Percentiles rank a stretch among this genome's conserved stretches.
phyloP scores from a whole-genome alignment of 805 yeast genomes.

The Wickerhamiella cacticola region DNA sequence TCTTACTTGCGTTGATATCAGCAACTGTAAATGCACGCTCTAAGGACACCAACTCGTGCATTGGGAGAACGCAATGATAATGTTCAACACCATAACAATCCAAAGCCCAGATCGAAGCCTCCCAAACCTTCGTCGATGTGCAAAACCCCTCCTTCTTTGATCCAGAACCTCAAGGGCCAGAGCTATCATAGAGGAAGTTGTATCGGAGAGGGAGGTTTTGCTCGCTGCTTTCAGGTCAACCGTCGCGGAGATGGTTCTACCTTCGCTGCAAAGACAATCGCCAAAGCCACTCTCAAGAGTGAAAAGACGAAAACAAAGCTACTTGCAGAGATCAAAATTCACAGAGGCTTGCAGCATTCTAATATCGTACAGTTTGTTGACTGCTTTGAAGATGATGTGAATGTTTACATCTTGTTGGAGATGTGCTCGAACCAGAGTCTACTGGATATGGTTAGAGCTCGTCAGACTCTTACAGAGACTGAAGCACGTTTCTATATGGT shows the following conservation, averaged over 20 bases:
- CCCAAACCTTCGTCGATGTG: conserved; percentile 72
- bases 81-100: conserved; percentile 5
- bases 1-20: background rate
- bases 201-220: conserved; percentile 97
- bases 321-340: conserved; percentile 88
- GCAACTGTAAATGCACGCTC: conserved; percentile 8
- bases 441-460: conserved; percentile 78
- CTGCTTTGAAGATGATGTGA: conserved; percentile 92
- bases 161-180: conserved; percentile 73
- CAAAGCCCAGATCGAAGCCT: conserved; percentile 45
- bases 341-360: conserved; percentile 75
- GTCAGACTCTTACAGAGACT: conserved; percentile 78
- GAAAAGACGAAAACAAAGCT: conserved; percentile 73
- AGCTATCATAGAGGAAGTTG: conserved; percentile 84
- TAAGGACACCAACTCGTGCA: conserved; percentile 12
- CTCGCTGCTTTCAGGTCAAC: conserved; percentile 93
- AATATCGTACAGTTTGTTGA: conserved; percentile 88
- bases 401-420: conserved; percentile 86
- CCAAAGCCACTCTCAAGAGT: conserved; percentile 82
- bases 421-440: conserved; percentile 90
- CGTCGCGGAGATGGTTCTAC: conserved; percentile 63
- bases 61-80: conserved; percentile 13
- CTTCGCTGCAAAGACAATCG: conserved; percentile 95
- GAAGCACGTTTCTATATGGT: conserved; percentile 84
- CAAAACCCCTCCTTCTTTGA: conserved; percentile 92